phyloP scores from a whole-genome alignment of 331 rosid species.

The Rosa hybrid region DNA sequence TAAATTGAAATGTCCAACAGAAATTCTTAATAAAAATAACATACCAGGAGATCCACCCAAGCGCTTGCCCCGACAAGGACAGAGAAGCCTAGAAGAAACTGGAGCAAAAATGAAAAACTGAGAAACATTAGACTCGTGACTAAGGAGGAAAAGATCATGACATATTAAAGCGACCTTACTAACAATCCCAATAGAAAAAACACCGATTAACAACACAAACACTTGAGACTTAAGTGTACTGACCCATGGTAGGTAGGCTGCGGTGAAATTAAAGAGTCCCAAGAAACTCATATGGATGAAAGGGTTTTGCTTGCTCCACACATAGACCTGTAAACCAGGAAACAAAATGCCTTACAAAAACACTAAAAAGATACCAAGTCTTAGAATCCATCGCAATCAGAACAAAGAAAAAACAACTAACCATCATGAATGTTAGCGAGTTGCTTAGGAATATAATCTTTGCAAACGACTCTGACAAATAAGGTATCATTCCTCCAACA shows the following conservation, averaged over 20 bases:
- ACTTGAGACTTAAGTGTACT: slow-evolving; percentile 28
- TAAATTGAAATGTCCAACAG: slow-evolving; percentile 11
- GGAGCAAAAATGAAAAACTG: slow-evolving; percentile 11
- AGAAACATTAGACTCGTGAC: not conserved
- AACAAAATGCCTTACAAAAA: slow-evolving; percentile 19
- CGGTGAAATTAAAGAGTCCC: slow-evolving; percentile 92
- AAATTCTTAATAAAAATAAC: slow-evolving; percentile 23
- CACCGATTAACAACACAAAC: not conserved
- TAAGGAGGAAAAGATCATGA: slow-evolving; percentile 2
- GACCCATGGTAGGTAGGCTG: slow-evolving; percentile 99
- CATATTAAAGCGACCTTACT: not conserved
- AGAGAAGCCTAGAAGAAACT: slow-evolving; percentile 96
- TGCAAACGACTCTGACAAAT: slow-evolving; percentile 80
- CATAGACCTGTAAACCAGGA: slow-evolving; percentile 68
- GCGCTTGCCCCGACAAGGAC: slow-evolving; percentile 97
- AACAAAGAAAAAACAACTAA: slow-evolving; percentile 25
- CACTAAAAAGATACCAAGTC: not conserved
- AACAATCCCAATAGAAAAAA: not conserved
- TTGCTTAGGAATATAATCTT: slow-evolving; percentile 93
- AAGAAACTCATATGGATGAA: slow-evolving; percentile 94
- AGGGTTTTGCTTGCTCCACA: slow-evolving; percentile 99
- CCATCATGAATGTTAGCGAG: slow-evolving; percentile 98
- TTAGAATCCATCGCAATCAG: not conserved
- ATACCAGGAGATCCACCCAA: slow-evolving; percentile 94
- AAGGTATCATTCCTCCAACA: slow-evolving; percentile 96